Evolutionary conservation across 139 green algal genomes (phyloP).

Genomic region (Astrephomene gubernaculifera): DNA sequence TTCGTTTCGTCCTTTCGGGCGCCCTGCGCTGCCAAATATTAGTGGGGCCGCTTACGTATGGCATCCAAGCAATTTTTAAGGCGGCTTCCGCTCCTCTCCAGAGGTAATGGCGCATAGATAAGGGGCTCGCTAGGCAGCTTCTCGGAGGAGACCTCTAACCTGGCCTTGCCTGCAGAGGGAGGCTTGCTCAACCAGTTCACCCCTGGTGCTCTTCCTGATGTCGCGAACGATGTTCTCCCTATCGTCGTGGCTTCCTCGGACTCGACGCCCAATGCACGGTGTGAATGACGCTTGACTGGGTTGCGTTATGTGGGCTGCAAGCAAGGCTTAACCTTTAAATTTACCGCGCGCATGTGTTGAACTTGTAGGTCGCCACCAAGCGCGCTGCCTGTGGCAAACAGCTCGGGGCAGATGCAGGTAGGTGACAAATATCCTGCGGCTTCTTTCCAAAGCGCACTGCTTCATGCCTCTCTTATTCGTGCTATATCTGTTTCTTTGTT

Average conservation of each 20-base stretch:
- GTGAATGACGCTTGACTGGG: no score
- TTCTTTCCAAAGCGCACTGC: background rate
- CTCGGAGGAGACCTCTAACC: background rate
- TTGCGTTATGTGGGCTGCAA: no score
- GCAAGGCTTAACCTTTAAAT: background rate
- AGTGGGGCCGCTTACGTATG: no score
- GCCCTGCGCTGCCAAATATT: no score
- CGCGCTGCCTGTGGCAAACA: background rate
- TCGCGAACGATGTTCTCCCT: constrained; percentile 1
- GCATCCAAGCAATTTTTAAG: constrained; percentile 35
- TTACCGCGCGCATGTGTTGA: no score
- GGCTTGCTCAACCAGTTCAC: background rate
- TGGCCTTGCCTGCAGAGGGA: constrained; percentile 5
- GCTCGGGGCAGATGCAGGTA: background rate
- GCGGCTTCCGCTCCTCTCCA: constrained; percentile 15
- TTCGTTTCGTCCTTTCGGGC: no score
- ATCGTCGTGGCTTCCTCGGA: background rate
- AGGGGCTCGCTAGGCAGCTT: background rate
- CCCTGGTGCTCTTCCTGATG: background rate
- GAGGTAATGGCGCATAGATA: background rate
- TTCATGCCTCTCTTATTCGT: background rate
- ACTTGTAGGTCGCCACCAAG: background rate
- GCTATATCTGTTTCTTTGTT: background rate
- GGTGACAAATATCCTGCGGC: background rate
- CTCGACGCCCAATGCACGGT: background rate